Conservation (phyloP, 345 rosid genomes). For the Salix viminalis region DNA sequence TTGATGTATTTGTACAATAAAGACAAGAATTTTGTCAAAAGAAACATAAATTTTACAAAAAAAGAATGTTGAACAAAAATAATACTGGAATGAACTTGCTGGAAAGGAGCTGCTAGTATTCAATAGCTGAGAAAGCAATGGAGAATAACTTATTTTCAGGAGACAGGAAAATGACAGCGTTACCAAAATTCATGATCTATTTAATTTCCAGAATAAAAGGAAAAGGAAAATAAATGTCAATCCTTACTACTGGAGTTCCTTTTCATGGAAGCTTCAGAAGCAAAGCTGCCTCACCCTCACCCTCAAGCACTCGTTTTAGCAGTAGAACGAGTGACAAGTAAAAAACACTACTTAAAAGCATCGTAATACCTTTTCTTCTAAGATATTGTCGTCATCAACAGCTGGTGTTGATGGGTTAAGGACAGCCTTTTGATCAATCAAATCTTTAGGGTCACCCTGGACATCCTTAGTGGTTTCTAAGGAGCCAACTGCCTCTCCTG, state of each 20-base stretch:
- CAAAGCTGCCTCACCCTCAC: background rate
- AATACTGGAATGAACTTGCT: background rate
- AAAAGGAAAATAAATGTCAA: no score
- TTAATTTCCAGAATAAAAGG: background rate
- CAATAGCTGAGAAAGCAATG: background rate
- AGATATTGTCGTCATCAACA: background rate
- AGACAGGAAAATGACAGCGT: background rate
- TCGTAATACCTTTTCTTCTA: constrained; percentile 29
- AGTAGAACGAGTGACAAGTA: background rate
- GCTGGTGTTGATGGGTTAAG: constrained; percentile 12
- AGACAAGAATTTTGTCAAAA: no score
- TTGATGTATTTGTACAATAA: no score
- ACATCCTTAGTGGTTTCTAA: background rate
- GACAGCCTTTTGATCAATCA: constrained; percentile 10
- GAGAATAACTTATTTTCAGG: background rate
- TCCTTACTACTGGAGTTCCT: background rate
- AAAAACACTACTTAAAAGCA: background rate
- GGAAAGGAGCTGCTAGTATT: background rate
- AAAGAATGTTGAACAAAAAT: no score
- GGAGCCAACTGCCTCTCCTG: background rate
- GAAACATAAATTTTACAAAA: no score
- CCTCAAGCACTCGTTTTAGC: background rate
- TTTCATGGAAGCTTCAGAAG: background rate
- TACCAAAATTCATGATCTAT: background rate
- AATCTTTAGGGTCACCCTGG: constrained; percentile 14